A percentile compares a stretch with the other conserved stretches of the same genome.
phyloP scores from a whole-genome alignment of 2,329 filamentous ascomycete species.

The Chalara sp. region DNA sequence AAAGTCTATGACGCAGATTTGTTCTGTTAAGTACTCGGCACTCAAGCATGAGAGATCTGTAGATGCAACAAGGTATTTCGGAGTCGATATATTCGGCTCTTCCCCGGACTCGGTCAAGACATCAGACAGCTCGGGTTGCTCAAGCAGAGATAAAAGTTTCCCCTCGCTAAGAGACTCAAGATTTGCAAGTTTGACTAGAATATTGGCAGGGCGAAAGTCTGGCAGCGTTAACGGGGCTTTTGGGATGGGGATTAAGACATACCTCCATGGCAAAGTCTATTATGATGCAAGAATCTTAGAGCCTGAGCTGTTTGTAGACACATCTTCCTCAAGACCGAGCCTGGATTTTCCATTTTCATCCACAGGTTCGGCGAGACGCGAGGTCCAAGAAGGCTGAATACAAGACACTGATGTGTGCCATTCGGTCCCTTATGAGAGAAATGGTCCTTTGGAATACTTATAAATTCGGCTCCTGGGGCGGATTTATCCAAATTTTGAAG shows the following conservation, averaged over 20 bases:
- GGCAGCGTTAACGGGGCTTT: conserved; percentile 1
- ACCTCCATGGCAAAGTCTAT: conserved; percentile 5
- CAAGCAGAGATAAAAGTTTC: background rate
- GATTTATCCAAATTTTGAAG: background rate
- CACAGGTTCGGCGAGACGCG: no score
- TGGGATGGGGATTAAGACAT: background rate
- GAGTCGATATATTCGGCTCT: background rate
- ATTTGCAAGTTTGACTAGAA: conserved; percentile 2
- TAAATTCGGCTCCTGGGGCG: conserved; percentile 1
- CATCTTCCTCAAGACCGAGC: background rate
- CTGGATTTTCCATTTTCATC: no score
- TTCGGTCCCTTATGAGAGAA: conserved; percentile 6
- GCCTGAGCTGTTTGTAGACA: background rate
- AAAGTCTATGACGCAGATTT: no score
- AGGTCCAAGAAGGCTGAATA: no score
- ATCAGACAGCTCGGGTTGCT: background rate
- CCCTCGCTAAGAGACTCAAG: conserved; percentile 2
- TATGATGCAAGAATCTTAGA: conserved; percentile 1
- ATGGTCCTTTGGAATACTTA: conserved; percentile 2
- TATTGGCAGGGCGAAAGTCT: conserved; percentile 6
- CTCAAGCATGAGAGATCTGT: no score
- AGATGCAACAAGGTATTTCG: background rate
- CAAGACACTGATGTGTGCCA: conserved; percentile 1
- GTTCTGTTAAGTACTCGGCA: no score
- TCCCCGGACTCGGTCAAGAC: conserved; percentile 1